Evolutionary conservation across 441 rosid species (phyloP), one percentile per base, ranked within the genome.

Genomic region (Populus hybrid): DNA sequence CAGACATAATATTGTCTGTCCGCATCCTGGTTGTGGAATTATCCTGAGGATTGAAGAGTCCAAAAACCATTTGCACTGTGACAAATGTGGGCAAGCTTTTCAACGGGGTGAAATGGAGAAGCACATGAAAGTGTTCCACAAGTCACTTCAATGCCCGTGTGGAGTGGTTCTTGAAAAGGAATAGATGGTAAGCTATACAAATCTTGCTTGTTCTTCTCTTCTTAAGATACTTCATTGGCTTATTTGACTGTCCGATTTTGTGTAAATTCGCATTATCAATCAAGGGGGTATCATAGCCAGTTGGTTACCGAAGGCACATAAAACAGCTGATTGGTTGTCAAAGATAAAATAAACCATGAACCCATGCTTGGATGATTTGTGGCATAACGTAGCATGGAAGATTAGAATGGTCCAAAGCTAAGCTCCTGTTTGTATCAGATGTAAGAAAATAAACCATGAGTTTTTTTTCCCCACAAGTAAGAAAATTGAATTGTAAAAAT

Each of bases 101-200:
- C 99, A 94, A 59, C 79, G 26, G n/a, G 90, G 82, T 70, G 99
- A 95, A 88, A 87, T 95, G 89, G 95, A 91, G 83, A 95, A 26
- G 26, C 26, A 94, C 78, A 77, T 91, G 90, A 92, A 90, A 86
- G 95, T 94, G 79, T 92, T 90, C 74, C 99, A 94, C 35, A 97
- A 93, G 81, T 95, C 98, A 6, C 84, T 86, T 76, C 84, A 74
- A 54, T 95, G 97, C 78, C 89, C 93, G 12, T 94, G 99, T 4
- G 99, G 99, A 24, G 84, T 82, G 14, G 85, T 88, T 72, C 95
- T 94, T 8, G 97, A 91, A 90, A 92, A 92, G 86, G 93, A 86
- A 77, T 87, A 84, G 78, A 95, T 95, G 98, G 99, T 93, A 83
- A 79, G 90, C 64, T 12, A 67, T 26, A 8, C 21, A 68, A 70